Conservation (phyloP, 106 monocot genomes). For the Xerophyta viscosa region DNA sequence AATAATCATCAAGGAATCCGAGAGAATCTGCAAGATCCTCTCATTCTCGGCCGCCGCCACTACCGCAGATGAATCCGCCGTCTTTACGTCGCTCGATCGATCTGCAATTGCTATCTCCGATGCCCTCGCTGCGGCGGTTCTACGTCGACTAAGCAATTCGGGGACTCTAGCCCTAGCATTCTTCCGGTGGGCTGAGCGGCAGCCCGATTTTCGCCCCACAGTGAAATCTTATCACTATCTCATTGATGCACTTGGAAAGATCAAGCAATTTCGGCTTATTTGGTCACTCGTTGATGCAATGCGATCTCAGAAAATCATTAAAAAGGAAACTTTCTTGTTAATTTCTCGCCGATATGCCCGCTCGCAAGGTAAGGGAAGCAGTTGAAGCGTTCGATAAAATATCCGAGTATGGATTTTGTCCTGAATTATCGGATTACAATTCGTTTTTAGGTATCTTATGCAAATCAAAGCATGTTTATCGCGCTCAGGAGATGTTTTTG, state of each 20-base stretch:
- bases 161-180: slow-evolving; percentile 61
- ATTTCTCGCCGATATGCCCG: slow-evolving; percentile 67
- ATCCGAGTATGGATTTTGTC: slow-evolving; percentile 34
- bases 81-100: slow-evolving; percentile 24
- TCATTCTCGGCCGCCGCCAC: slow-evolving; percentile 9
- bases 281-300: slow-evolving; percentile 75
- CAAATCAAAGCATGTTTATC: slow-evolving; percentile 67
- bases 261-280: slow-evolving; percentile 77
- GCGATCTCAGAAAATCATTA: slow-evolving; percentile 32
- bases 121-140: slow-evolving; percentile 41
- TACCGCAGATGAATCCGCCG: slow-evolving; percentile 17
- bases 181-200: slow-evolving; percentile 71
- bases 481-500: slow-evolving; percentile 51
- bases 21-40: slow-evolving; percentile 52
- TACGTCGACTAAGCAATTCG: slow-evolving; percentile 65
- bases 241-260: slow-evolving; percentile 89
- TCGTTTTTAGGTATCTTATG: slow-evolving; percentile 51
- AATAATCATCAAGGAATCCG: slow-evolving; percentile 34
- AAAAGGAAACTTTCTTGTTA: slow-evolving; percentile 57
- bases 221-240: slow-evolving; percentile 52
- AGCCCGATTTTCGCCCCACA: slow-evolving; percentile 40
- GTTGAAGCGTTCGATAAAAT: slow-evolving; percentile 69
- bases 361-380: slow-evolving; percentile 63
- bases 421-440: slow-evolving; percentile 61
- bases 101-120: slow-evolving; percentile 34